phyloP scores from a whole-genome alignment of 805 yeast species.

The Kregervanrija delftensis region DNA sequence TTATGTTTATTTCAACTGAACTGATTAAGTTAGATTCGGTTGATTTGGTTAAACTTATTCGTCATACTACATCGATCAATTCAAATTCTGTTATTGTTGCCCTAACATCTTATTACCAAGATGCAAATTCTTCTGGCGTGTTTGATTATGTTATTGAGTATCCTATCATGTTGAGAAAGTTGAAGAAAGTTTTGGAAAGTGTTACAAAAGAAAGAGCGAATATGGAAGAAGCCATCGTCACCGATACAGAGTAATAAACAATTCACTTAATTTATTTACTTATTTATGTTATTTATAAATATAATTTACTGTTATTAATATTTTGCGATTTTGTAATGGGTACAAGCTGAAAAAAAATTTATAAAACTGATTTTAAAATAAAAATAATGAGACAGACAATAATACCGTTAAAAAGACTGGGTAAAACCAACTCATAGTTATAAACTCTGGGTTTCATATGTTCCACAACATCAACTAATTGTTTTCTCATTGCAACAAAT shows the following conservation, averaged over 20 bases:
- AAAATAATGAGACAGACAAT: too few species aligned
- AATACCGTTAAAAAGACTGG: too few species aligned
- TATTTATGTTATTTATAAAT: neutral
- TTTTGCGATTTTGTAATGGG: too few species aligned
- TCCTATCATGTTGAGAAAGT: conserved; percentile 42
- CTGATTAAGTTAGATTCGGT: conserved; percentile 61
- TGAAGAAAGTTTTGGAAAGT: conserved; percentile 24
- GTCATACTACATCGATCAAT: conserved; percentile 71
- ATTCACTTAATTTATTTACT: neutral
- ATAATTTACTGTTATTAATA: too few species aligned
- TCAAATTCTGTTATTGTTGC: conserved; percentile 73
- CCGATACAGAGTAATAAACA: conserved; percentile 24
- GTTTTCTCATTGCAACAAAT: conserved; percentile 35
- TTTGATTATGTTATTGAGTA: conserved; percentile 72
- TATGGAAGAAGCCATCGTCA: conserved; percentile 27
- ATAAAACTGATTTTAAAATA: neutral
- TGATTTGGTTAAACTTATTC: conserved; percentile 72
- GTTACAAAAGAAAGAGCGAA: conserved; percentile 14
- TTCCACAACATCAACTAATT: conserved; percentile 7
- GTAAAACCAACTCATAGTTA: conserved; percentile 2
- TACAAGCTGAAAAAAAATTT: neutral
- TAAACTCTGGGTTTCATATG: neutral
- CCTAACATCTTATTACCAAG: conserved; percentile 62
- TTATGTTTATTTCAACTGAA: conserved; percentile 70
- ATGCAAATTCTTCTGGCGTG: conserved; percentile 45